Conservation (phyloP, 352 stramenopile genomes). For the Pythium phragmiticola region DNA sequence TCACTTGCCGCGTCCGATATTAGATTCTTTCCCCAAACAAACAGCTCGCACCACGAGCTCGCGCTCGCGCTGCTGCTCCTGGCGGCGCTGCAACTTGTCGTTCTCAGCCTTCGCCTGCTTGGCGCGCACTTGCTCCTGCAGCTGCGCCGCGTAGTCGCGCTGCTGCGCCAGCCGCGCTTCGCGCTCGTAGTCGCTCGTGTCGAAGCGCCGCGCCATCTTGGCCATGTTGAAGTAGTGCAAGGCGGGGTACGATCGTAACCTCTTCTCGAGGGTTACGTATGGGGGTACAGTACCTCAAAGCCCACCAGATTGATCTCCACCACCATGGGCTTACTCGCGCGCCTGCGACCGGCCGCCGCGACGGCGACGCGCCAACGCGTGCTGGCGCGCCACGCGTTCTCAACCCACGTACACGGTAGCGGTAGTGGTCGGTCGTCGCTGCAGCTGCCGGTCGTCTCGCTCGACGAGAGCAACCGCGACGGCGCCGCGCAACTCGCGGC, state of each 20-base stretch:
- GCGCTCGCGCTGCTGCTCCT: constrained; percentile 54
- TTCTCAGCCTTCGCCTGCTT: constrained; percentile 51
- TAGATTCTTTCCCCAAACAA: not conserved
- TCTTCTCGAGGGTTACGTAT: not conserved
- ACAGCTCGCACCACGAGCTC: constrained; percentile 30
- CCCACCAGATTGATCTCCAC: not conserved
- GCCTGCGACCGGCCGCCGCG: not conserved
- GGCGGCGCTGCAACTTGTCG: constrained; percentile 36
- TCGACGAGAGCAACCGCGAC: constrained; percentile 42
- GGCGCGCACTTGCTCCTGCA: constrained; percentile 59
- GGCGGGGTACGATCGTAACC: not conserved
- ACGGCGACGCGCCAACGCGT: not conserved
- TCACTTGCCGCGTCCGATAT: not conserved
- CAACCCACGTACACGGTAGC: not conserved
- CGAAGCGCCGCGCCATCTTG: constrained; percentile 28
- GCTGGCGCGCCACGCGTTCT: not conserved
- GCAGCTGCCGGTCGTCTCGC: constrained; percentile 45
- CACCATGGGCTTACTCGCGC: not conserved
- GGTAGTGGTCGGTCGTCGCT: constrained; percentile 5
- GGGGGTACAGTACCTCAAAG: not conserved
- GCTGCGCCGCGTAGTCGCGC: constrained; percentile 60
- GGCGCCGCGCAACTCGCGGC: constrained; percentile 42
- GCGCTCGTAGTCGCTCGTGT: constrained; percentile 42
- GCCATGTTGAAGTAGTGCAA: not conserved
- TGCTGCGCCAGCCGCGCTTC: constrained; percentile 54